Percentiles rank a stretch among this genome's conserved stretches.
Conservation (phyloP, 225 moss, liverwort and hornwort species). For the Pleurozium schreberi region DNA sequence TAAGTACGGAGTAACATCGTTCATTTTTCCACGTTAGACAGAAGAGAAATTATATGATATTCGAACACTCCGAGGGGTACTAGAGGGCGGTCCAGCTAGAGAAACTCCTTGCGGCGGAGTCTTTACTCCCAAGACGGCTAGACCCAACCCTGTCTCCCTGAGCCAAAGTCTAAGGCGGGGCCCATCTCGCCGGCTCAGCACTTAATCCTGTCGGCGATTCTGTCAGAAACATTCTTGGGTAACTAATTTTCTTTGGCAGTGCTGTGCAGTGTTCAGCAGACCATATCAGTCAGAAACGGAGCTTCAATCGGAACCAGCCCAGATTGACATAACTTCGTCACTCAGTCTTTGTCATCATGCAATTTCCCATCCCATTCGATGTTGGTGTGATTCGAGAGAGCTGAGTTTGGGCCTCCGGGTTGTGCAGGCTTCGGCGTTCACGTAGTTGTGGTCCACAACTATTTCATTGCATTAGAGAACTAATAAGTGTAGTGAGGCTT, state of each 20-base stretch:
- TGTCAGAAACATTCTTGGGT: constrained; percentile 20
- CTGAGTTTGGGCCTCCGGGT: background rate
- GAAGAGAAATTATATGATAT: no score
- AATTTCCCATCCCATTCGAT: background rate
- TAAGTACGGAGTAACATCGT: no score
- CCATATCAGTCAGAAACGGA: background rate
- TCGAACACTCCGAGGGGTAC: no score
- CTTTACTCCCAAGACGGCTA: background rate
- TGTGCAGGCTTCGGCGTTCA: background rate
- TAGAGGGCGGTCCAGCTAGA: no score
- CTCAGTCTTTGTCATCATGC: no score
- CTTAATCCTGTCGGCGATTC: constrained; percentile 23
- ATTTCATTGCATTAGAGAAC: no score
- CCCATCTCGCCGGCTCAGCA: background rate
- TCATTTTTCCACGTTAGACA: no score
- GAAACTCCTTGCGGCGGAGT: background rate
- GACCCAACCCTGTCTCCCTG: no score
- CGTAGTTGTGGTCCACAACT: background rate
- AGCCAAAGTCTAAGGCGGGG: background rate
- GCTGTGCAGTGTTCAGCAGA: no score
- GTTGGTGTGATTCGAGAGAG: background rate
- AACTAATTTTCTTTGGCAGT: background rate
- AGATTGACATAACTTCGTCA: no score
- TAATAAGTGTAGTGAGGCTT: background rate
- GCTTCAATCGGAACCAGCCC: no score